These are phyloP conservation scores for Tetracladium maxilliforme DNA, from an alignment of 2,329 filamentous ascomycete genomes.

Conservation along the genomic window DNA sequence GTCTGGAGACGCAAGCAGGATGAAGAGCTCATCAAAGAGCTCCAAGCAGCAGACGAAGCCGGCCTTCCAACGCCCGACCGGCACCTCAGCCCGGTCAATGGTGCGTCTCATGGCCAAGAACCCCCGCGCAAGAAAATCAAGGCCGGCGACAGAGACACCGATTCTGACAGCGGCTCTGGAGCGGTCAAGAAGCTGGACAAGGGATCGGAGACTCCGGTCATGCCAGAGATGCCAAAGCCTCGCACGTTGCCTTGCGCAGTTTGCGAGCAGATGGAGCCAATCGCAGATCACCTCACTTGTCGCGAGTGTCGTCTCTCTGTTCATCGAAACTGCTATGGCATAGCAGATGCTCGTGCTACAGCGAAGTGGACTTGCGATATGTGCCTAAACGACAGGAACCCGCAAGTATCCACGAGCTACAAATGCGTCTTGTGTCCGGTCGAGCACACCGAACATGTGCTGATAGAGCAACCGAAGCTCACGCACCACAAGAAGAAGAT, in stretches of 20 bases:
- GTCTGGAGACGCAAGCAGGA: conserved; percentile 83
- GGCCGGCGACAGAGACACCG: conserved; percentile 19
- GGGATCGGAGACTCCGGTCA: conserved; percentile 36
- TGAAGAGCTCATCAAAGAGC: conserved; percentile 71
- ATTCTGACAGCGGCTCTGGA: conserved; percentile 30
- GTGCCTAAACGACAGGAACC: conserved; percentile 86
- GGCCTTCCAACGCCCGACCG: conserved; percentile 15
- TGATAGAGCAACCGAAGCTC: conserved; percentile 68
- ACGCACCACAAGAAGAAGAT: conserved; percentile 85
- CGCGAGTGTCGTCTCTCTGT: conserved; percentile 83
- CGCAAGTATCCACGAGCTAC: conserved; percentile 88
- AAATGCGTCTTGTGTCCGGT: conserved; percentile 87
- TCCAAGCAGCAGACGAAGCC: conserved; percentile 50
- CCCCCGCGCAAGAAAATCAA: conserved; percentile 54
- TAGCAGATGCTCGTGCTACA: conserved; percentile 47
- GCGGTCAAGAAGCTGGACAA: conserved; percentile 48
- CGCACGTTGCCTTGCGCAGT: conserved; percentile 72
- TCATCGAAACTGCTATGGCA: conserved; percentile 85
- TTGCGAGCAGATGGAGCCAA: conserved; percentile 60
- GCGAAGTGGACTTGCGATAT: conserved; percentile 92
- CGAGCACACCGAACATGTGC: conserved; percentile 65
- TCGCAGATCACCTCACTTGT: conserved; percentile 62
- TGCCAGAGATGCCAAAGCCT: conserved; percentile 65
- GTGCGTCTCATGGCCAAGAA: conserved; percentile 22
- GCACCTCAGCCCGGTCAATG: conserved; percentile 13